Evolutionary conservation across 2,329 filamentous ascomycete genomes (phyloP), one percentile per base, ranked within the genome.

Genomic region (Fusarium sarcochroum): DNA sequence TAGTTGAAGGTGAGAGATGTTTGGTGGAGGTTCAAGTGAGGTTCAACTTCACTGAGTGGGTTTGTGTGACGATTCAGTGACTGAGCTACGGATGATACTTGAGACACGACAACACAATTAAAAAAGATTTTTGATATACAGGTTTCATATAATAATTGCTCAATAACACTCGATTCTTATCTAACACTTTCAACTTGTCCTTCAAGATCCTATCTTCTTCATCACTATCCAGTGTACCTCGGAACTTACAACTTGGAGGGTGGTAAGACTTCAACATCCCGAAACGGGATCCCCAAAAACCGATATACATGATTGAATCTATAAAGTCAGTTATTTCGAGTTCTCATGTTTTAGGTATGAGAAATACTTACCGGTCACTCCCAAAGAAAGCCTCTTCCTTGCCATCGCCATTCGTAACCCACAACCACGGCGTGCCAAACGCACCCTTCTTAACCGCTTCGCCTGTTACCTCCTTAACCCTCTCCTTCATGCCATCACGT

Each of bases 341-440:
- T 6, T 15, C 7, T 8, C 13, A 4, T 4, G 15, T 6, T 3
- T 20, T 7, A n/a, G 9, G 13, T 11, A 13, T 7, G 10, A 8
- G 8, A 13, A 7, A 21, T 49, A 72, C 74, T 66, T 57, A 80
- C 87, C 88, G 82, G 79, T 94, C 92, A 78, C 91, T 93, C 4
- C 92, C 92, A 78, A 94, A 94, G 76, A 94, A 93, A 0, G 90
- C 87, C 80, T 92, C 89, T 48, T 83, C 83, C 57, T 83, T 77
- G 1, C 90, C 90, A 64, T 85, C 77, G 3, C 74, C 76, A 70
- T 91, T 88, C 18, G 82, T 84, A 5, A 89, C 91, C 85, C 89
- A 90, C 63, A 92, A 83, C 92, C 92, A 95, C 2, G 93, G 93
- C 49, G 89, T 88, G 0, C 93, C 93, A 77, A 92, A 95, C 0